Evolutionary conservation across 2,329 filamentous ascomycete genomes (phyloP).

Genomic region (Bipolaris zeicola): DNA sequence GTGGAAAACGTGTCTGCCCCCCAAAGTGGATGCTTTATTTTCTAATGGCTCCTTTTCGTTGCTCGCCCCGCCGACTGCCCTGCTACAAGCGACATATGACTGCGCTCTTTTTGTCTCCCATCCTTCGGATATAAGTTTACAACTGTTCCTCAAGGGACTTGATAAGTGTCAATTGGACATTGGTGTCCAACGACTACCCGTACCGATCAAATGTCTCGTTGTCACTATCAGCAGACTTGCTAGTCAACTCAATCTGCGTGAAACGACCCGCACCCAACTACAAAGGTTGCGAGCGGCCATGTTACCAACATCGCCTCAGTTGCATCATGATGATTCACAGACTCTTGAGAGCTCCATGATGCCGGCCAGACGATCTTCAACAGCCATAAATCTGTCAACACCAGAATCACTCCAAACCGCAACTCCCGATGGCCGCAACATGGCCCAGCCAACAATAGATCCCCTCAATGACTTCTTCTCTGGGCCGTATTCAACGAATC

Average conservation of each 20-base stretch:
- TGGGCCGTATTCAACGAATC: conserved; percentile 11
- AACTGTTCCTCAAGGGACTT: conserved; percentile 29
- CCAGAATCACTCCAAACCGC: conserved; percentile 29
- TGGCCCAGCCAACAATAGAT: conserved; percentile 2
- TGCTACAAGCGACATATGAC: conserved; percentile 38
- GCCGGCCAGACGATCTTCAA: conserved; percentile 4
- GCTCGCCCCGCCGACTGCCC: conserved; percentile 32
- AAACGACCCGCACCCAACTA: conserved; percentile 23
- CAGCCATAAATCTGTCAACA: conserved; percentile 20
- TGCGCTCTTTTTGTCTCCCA: conserved; percentile 29
- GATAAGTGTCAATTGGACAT: conserved; percentile 31
- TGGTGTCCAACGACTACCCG: conserved; percentile 34
- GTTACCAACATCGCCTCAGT: conserved; percentile 17
- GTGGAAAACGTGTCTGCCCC: conserved; percentile 44
- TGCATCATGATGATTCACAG: neutral
- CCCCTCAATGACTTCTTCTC: conserved; percentile 19
- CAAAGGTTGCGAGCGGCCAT: conserved; percentile 24
- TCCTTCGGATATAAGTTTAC: conserved; percentile 27
- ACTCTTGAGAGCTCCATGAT: conserved; percentile 3
- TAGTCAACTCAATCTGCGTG: conserved; percentile 20
- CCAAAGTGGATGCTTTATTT: conserved; percentile 30
- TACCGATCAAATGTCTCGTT: conserved; percentile 35
- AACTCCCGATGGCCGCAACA: conserved; percentile 6
- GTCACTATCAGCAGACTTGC: conserved; percentile 25
- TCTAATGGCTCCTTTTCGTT: conserved; percentile 17